These are phyloP conservation scores for Moesziomyces globuligerus DNA, from an alignment of 1,284 basidiomycete species.

Conservation along the genomic window DNA sequence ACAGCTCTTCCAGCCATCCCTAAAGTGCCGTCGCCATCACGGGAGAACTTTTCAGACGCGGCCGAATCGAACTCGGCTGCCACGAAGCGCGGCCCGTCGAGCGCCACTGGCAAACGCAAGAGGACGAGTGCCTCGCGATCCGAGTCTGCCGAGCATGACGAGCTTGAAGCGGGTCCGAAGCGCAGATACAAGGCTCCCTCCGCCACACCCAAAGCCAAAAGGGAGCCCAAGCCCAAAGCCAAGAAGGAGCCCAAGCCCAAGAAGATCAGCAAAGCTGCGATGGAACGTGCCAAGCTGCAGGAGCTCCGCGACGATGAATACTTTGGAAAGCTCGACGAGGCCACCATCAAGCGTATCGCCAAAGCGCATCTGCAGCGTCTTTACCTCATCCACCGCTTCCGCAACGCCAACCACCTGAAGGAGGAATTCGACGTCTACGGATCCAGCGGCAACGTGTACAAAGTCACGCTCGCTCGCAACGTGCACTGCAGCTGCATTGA, in stretches of 20 bases:
- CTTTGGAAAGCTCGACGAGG: slow-evolving; percentile 27
- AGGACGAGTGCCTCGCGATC: slow-evolving; percentile 6
- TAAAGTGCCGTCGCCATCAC: slow-evolving; percentile 1
- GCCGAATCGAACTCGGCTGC: slow-evolving; percentile 1
- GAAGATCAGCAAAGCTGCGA: slow-evolving; percentile 19
- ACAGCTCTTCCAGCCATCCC: slow-evolving; percentile 29
- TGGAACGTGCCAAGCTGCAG: slow-evolving; percentile 21
- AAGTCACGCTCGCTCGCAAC: slow-evolving; percentile 16
- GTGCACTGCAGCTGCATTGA: slow-evolving; percentile 37
- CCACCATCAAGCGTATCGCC: slow-evolving; percentile 29
- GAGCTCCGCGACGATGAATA: slow-evolving; percentile 28
- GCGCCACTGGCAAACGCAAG: slow-evolving; percentile 8
- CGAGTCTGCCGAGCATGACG: slow-evolving; percentile 14
- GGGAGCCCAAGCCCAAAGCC: neutral
- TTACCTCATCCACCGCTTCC: slow-evolving; percentile 36
- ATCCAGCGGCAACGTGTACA: slow-evolving; percentile 43
- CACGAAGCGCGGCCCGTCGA: neutral
- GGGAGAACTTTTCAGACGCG: neutral
- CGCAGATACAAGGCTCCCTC: slow-evolving; percentile 23
- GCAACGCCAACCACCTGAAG: slow-evolving; percentile 2
- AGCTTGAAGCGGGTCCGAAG: slow-evolving; percentile 27
- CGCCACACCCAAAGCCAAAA: neutral
- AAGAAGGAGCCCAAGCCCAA: slow-evolving; percentile 27
- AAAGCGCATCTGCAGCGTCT: slow-evolving; percentile 26
- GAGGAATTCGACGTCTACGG: slow-evolving; percentile 42